Conservation (phyloP, 257 asterid genomes). For the Solanum infundibuliforme region DNA sequence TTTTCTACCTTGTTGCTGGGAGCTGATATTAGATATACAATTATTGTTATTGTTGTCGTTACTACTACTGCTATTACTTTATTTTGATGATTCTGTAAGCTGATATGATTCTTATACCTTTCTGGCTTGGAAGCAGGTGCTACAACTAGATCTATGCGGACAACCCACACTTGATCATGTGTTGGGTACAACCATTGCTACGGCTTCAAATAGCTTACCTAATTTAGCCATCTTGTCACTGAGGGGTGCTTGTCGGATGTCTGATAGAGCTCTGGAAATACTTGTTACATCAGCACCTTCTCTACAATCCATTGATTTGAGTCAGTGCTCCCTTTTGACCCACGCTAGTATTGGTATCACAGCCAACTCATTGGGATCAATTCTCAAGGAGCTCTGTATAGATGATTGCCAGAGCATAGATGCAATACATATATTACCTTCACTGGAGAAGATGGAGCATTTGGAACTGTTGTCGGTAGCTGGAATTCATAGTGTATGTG, state of each 20-base stretch:
- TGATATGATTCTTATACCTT: neutral
- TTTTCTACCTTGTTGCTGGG: neutral
- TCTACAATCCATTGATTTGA: constrained; percentile 55
- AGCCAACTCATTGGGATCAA: constrained; percentile 51
- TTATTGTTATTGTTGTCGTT: neutral
- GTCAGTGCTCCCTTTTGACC: constrained; percentile 69
- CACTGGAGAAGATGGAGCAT: constrained; percentile 32
- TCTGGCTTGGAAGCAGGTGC: constrained; percentile 49
- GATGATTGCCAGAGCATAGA: constrained; percentile 59
- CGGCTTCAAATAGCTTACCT: constrained; percentile 27
- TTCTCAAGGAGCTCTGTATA: constrained; percentile 60
- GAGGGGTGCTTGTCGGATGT: constrained; percentile 81
- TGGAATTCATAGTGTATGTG: constrained; percentile 38
- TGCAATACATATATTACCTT: constrained; percentile 34
- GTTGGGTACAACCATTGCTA: constrained; percentile 23
- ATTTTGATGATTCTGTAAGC: neutral
- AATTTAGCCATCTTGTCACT: constrained; percentile 48
- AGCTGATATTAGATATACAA: neutral
- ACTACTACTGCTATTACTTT: neutral
- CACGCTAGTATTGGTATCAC: constrained; percentile 30
- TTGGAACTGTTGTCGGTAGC: constrained; percentile 83
- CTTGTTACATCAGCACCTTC: constrained; percentile 50
- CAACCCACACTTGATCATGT: constrained; percentile 46
- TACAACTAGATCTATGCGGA: constrained; percentile 82
- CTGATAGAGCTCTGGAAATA: constrained; percentile 46